Percentiles rank a stretch among this genome's conserved stretches.
These are phyloP conservation scores for Fusarium heterosporum DNA, from an alignment of 2,329 filamentous ascomycete species.

Conservation along the genomic window DNA sequence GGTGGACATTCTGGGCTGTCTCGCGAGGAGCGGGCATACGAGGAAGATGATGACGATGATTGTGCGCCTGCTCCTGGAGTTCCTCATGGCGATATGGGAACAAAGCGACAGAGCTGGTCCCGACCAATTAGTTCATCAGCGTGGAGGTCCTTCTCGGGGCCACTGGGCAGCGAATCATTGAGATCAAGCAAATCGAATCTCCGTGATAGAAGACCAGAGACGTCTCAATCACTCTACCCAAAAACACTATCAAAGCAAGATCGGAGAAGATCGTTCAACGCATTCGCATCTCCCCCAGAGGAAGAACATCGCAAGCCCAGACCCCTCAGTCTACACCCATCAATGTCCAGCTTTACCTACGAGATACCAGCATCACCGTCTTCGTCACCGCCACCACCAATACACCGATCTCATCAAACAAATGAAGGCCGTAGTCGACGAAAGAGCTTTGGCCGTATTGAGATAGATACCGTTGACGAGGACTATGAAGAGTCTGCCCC, in stretches of 20 bases:
- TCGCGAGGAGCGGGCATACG: background rate
- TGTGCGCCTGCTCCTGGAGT: slow-evolving; percentile 36
- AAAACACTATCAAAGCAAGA: slow-evolving; percentile 11
- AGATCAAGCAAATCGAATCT: slow-evolving; percentile 11
- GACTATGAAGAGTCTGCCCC: slow-evolving; percentile 36
- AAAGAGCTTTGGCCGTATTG: slow-evolving; percentile 29
- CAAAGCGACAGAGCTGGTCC: slow-evolving; percentile 20
- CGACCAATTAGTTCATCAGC: slow-evolving; percentile 30
- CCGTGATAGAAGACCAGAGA: slow-evolving; percentile 24
- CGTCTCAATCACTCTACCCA: slow-evolving; percentile 5
- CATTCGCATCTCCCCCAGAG: slow-evolving; percentile 31
- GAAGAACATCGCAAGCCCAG: slow-evolving; percentile 31
- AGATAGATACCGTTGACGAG: slow-evolving; percentile 38
- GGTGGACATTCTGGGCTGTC: slow-evolving; percentile 10
- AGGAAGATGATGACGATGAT: slow-evolving; percentile 32
- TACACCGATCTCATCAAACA: slow-evolving; percentile 32
- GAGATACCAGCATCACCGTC: background rate
- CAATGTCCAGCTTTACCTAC: slow-evolving; percentile 34
- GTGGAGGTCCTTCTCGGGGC: slow-evolving; percentile 38
- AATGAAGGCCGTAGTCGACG: slow-evolving; percentile 27
- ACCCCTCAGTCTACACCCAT: slow-evolving; percentile 41
- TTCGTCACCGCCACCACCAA: slow-evolving; percentile 27
- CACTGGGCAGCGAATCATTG: slow-evolving; percentile 9
- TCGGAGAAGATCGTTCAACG: slow-evolving; percentile 43
- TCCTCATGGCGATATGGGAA: slow-evolving; percentile 25